phyloP scores from a whole-genome alignment of 202 grass and related monocot genomes.

The Cymbopogon flexuosus region DNA sequence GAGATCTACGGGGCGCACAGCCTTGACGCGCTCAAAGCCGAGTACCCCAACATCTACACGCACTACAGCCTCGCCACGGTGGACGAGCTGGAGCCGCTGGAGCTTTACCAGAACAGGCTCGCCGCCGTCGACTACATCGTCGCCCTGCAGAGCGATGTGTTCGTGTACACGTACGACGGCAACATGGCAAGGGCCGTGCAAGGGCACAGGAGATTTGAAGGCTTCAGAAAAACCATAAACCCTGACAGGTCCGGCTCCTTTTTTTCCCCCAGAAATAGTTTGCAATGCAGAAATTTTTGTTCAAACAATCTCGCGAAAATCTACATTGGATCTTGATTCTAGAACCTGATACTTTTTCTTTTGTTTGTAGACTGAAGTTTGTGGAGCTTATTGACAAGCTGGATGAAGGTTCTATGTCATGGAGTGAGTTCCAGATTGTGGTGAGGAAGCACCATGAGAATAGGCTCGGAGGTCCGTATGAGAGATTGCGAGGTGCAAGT shows the following conservation, averaged over 20 bases:
- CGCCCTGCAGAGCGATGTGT: constrained; percentile 51
- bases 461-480: constrained; percentile 60
- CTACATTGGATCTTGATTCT: background rate
- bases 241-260: constrained; percentile 50
- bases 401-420: constrained; percentile 33
- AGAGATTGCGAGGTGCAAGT: constrained; percentile 41
- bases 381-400: constrained; percentile 60
- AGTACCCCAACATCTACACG: constrained; percentile 65
- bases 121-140: constrained; percentile 72
- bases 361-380: constrained; percentile 46
- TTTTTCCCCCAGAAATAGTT: background rate
- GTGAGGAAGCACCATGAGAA: constrained; percentile 44
- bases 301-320: background rate
- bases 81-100: constrained; percentile 56
- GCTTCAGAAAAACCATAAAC: constrained; percentile 67
- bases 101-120: constrained; percentile 52
- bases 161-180: constrained; percentile 69
- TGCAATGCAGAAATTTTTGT: background rate
- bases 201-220: constrained; percentile 63
- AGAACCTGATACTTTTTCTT: background rate
- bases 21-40: constrained; percentile 43
- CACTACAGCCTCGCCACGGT: constrained; percentile 50
- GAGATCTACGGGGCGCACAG: constrained; percentile 54
- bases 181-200: constrained; percentile 79
- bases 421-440: constrained; percentile 44